A percentile compares a stretch with the other conserved stretches of the same genome.
phyloP scores from a whole-genome alignment of 2,329 filamentous ascomycete species.

The Bertia moriformis region DNA sequence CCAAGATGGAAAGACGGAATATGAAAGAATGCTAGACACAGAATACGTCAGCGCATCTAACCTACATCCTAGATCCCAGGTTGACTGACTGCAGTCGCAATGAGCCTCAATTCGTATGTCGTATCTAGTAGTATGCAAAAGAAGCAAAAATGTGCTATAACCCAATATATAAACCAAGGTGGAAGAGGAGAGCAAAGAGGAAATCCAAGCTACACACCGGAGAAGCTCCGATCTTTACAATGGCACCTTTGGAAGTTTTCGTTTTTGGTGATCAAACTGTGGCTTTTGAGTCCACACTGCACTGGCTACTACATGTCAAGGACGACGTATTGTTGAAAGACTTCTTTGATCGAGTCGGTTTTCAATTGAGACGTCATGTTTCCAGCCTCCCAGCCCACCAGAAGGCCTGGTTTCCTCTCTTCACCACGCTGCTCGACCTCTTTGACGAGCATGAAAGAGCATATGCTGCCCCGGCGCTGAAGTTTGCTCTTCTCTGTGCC shows the following conservation, averaged over 20 bases:
- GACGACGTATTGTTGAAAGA: neutral
- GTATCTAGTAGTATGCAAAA: no score
- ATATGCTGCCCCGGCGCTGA: neutral
- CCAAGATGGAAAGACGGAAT: no score
- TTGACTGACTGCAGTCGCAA: no score
- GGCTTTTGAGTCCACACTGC: neutral
- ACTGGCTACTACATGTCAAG: neutral
- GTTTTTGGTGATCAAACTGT: neutral
- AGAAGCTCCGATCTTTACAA: no score
- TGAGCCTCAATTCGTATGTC: no score
- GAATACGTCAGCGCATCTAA: no score
- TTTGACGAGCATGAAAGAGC: neutral
- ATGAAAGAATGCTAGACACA: no score
- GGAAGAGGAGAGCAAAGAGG: no score
- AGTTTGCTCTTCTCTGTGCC: neutral
- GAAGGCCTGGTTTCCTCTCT: neutral
- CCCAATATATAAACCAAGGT: no score
- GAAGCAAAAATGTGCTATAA: no score
- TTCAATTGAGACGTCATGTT: neutral
- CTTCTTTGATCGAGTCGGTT: neutral
- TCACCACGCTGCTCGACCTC: neutral
- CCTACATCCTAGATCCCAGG: no score
- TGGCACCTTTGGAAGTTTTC: neutral
- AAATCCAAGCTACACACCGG: no score
- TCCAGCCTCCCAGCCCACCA: neutral